Base-by-base conservation (phyloP, 1,284 basidiomycete genomes). In the Puccinia coronata region DNA sequence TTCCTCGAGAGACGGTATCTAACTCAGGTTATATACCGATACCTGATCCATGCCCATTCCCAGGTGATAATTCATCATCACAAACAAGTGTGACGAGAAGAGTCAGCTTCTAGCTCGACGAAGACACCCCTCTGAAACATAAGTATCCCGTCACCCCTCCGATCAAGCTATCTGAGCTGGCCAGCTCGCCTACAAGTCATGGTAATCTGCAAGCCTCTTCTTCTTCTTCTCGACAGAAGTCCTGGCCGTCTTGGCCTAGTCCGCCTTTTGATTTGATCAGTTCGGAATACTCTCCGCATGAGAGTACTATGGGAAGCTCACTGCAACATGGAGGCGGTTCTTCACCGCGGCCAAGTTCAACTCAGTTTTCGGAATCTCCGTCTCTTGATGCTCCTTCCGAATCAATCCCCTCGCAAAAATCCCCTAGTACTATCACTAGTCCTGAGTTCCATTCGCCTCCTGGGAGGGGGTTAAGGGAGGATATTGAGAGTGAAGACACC, bases 111-210 rank as follows among this genome's bases (percentile, higher is more conserved):
- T 49, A 28, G 25, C 43, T 31, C n/a, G 28, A 8, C 23, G 41
- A 47, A 25, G 39, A 70, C 41, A 11, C 16, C n/a, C 5, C 36
- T 49, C 31, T 31, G 1, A 41, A 36, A 20, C 34, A 31, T 36
- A 63, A 41, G 18, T 63, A 63, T 63, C 61, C 20, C 18, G 61
- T 63, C 34, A 63, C 61, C 36, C 61, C 61, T 20, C 61, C 61
- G 36, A 63, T 63, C 20, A 41, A 20, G 31, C 31, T 41, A 6
- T 63, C 34, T 63, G 61, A 63, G 36, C 61, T 63, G 36, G 34
- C 31, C 36, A 34, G 28, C 31, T 63, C 61, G 34, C 61, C 61
- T 9, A 36, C 4, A n/a, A 31, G 34, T 39, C 28, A 63, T 63
- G n/a, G n/a, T n/a, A n/a, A n/a, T n/a, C 61, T 5, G 41, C 18